Evolutionary conservation across 1,284 basidiomycete genomes (phyloP), one percentile per base, ranked within the genome.

Genomic region (Singerocomus inundabilis): DNA sequence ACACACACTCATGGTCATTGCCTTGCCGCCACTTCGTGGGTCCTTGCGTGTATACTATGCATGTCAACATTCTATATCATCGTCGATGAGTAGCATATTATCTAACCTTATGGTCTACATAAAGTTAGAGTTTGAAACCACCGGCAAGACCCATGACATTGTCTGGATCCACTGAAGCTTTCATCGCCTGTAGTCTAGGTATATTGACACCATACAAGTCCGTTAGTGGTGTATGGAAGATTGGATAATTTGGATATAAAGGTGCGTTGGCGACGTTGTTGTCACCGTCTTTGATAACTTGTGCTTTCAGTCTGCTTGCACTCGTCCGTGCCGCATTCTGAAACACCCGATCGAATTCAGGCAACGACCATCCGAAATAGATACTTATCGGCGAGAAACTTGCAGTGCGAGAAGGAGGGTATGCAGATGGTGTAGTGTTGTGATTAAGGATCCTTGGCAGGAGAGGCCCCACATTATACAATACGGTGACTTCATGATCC

Each of bases 381-480:
- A 82, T 60, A 59, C 75, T 74, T 26, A 78, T 64, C 2, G 79
- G 79, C 7, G 73, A 60, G 48, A 75, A 63, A n/a, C 67, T 63
- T 11, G 56, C 56, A 0, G 61, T 48, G 43, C 79, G 75, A 18
- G 66, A 63, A 7, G 76, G 73, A 5, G 59, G 11, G 64, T 49
- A 48, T 62, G 70, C n/a, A n/a, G n/a, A n/a, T n/a, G n/a, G n/a
- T n/a, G n/a, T n/a, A n/a, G n/a, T n/a, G n/a, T n/a, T n/a, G 57
- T 80, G 74, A 2, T 66, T 60, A 57, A 78, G 73, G 53, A 78
- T 55, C 25, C 57, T 58, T 1, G 74, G 61, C 10, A 79, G 67
- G 72, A 83, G 81, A 5, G 79, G 77, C 55, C 85, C 80, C 51
- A 81, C 69, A 52, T 72, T 73, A 57, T 80, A 82, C 10, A 77